Evolutionary conservation across 129 eudicot species (phyloP).

Genomic region (Erigeron canadensis): DNA sequence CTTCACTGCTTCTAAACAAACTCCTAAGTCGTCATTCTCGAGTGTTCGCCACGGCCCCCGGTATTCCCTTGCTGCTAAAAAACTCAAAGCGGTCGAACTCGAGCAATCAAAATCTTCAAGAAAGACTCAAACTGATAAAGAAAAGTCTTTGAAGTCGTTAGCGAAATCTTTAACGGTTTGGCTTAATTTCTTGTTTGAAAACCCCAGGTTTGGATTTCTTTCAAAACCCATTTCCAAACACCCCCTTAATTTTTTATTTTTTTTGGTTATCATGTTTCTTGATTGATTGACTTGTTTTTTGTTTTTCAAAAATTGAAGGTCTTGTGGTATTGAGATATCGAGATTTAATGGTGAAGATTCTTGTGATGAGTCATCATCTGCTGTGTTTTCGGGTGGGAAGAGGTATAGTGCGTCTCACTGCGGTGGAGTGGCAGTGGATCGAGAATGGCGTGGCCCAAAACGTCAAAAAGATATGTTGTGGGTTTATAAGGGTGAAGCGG

Average conservation of each 20-base stretch:
- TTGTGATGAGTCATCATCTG: slow-evolving; percentile 15
- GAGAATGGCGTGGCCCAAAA: slow-evolving; percentile 78
- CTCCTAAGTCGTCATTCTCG: slow-evolving; percentile 51
- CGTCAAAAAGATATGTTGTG: slow-evolving; percentile 54
- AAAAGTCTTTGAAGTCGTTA: slow-evolving; percentile 61
- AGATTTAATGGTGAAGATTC: slow-evolving; percentile 45
- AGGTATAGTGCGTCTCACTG: slow-evolving; percentile 51
- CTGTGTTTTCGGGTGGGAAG: slow-evolving; percentile 49
- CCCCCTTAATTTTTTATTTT: background rate
- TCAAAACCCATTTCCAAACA: background rate
- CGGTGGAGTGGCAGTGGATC: slow-evolving; percentile 53
- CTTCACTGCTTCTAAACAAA: slow-evolving; percentile 64
- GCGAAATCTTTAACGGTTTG: slow-evolving; percentile 82
- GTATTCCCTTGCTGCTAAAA: slow-evolving; percentile 41
- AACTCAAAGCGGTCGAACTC: slow-evolving; percentile 59
- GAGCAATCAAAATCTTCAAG: slow-evolving; percentile 80
- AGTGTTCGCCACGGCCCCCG: slow-evolving; percentile 32
- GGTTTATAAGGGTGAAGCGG: slow-evolving; percentile 36
- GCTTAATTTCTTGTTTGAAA: slow-evolving; percentile 86
- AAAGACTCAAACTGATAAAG: slow-evolving; percentile 55
- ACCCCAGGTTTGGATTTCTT: slow-evolving; percentile 43
- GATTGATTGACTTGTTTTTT: background rate
- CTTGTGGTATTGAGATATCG: slow-evolving; percentile 64
- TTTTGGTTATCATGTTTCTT: background rate
- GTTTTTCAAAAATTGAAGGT: slow-evolving; percentile 22